Base-by-base conservation (phyloP, 2,329 filamentous ascomycete genomes). In the Penicillium sp. region DNA sequence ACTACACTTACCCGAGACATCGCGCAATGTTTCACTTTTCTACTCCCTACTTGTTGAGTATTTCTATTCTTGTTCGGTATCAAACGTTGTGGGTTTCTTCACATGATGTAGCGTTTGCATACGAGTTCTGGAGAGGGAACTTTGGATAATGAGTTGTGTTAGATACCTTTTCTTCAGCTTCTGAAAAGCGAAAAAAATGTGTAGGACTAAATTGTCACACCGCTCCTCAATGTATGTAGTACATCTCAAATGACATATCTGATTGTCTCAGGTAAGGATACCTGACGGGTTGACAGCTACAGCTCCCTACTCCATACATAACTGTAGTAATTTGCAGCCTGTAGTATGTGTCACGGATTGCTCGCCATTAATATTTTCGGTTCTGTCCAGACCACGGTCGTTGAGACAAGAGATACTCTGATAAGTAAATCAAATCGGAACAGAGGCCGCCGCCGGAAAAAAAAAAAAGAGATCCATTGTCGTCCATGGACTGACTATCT, bases 11-110 rank as follows among this genome's bases (percentile, higher is more conserved):
- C 31, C 3, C 29, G 44, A 11, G 13, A 6, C 26, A 21, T 19
- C 21, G 9, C 53, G 58, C 53, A 53, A 56, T 59, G 58, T 60
- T 61, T 6, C 55, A 53, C 51, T 61, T 64, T 21, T 48, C 50
- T 53, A 56, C 15, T 44, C 51, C 45, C 48, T 41, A 56, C 15
- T 41, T 48, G 13, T 46, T 29, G 21, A 21, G 21, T 56, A 21
- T 50, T 44, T 19, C n/a, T 45, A n/a, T 44, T 44, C 23, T 21
- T 50, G 15, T 15, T 41, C 8, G 6, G 58, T 31, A 50, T 50
- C 31, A 44, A 46, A 38, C 46, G 46, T 56, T 57, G 53, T 59
- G 57, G 35, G 26, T 26, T 21, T 19, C 44, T 21, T 45, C 57
- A 59, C 57, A 53, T 59, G 38, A 59, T 54, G 49, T 53, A 29